phyloP scores from a whole-genome alignment of 2,329 filamentous ascomycete genomes.

The Pseudophaeomoniella oleicola region DNA sequence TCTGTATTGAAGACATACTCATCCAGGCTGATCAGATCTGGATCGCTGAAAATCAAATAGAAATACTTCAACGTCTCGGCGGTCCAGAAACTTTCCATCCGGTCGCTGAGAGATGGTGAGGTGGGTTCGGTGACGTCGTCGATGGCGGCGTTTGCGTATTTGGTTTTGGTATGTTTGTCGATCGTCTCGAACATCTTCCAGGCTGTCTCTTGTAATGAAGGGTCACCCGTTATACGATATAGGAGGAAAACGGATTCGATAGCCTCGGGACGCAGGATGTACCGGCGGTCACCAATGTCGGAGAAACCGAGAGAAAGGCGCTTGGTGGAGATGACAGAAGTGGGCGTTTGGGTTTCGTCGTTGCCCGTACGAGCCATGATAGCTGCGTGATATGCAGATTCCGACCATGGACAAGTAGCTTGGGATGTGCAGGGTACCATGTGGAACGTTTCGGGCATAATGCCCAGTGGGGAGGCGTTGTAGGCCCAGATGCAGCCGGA shows the following conservation, averaged over 20 bases:
- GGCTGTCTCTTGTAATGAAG: conserved; percentile 27
- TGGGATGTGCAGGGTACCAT: conserved; percentile 28
- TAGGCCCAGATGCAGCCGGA: conserved; percentile 52
- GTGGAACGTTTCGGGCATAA: conserved; percentile 47
- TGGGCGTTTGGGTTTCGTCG: conserved; percentile 24
- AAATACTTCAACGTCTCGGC: conserved; percentile 16
- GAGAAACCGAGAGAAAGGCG: conserved; percentile 41
- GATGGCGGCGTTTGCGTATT: conserved; percentile 28
- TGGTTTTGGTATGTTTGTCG: conserved; percentile 26
- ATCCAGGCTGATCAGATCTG: conserved; percentile 11
- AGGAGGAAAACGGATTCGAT: conserved; percentile 49
- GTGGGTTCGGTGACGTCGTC: conserved; percentile 19
- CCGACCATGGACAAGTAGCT: conserved; percentile 37
- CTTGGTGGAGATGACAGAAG: conserved; percentile 21
- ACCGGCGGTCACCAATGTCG: conserved; percentile 40
- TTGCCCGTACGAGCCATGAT: conserved; percentile 11
- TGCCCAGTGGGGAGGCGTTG: conserved; percentile 38
- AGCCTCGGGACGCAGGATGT: conserved; percentile 50
- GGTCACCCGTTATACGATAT: conserved; percentile 44
- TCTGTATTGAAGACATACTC: conserved; percentile 14
- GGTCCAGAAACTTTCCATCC: conserved; percentile 15
- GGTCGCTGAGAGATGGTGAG: conserved; percentile 12
- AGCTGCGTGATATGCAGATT: conserved; percentile 31
- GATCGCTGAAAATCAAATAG: conserved; percentile 13
- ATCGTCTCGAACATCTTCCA: conserved; percentile 36